Conservation (phyloP, 2,329 filamentous ascomycete species). For the Colletotrichum tropicicola region DNA sequence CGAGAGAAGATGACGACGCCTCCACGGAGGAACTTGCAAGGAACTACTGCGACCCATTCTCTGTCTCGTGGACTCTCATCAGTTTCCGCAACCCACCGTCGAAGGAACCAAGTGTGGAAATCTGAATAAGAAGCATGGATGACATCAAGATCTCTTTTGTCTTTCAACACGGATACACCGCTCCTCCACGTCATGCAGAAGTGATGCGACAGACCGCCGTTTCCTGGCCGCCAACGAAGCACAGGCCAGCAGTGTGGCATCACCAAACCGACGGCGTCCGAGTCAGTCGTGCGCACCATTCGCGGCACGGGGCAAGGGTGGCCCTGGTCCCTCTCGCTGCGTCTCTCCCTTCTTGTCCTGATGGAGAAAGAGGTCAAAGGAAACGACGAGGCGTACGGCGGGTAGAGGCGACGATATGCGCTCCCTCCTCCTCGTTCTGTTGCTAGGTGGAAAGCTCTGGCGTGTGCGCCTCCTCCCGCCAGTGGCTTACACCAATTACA, state of each 20-base stretch:
- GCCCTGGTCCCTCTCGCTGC: neutral
- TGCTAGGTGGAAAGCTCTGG: neutral
- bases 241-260: neutral
- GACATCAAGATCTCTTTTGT: neutral
- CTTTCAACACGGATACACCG: neutral
- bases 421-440: neutral
- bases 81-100: neutral
- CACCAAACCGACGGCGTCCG: neutral
- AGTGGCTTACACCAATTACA: neutral
- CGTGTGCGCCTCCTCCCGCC: neutral
- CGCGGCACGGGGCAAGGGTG: neutral
- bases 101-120: neutral
- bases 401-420: too few species aligned
- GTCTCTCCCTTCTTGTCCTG: neutral
- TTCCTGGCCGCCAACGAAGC: neutral
- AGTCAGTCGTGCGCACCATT: constrained; percentile 11
- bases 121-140: neutral
- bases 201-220: neutral
- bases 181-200: neutral
- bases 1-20: too few species aligned
- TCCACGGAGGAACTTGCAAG: too few species aligned
- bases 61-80: too few species aligned
- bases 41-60: too few species aligned
- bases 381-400: too few species aligned
- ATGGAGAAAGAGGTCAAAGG: neutral